Conservation (phyloP, 176 grass and related monocot species). For the Eragrostis nindensis region DNA sequence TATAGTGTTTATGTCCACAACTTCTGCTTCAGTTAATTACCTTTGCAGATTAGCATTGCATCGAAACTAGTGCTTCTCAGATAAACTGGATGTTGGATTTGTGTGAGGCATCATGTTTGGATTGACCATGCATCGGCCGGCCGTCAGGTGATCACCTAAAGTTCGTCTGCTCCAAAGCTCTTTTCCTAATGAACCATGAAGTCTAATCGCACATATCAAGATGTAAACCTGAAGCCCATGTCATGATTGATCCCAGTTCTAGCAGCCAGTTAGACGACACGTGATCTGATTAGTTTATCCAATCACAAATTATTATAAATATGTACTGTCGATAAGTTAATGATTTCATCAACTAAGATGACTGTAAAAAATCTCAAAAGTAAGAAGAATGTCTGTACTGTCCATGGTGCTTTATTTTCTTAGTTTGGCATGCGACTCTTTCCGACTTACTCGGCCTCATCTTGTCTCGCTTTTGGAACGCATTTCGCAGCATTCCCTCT, state of each 20-base stretch:
- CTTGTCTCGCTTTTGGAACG: constrained; percentile 49
- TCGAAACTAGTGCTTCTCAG: background rate
- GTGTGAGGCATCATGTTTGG: background rate
- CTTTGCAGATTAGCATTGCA: background rate
- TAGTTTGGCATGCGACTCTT: constrained; percentile 11
- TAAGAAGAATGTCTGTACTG: background rate
- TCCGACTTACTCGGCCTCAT: constrained; percentile 17
- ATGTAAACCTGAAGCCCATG: constrained; percentile 26
- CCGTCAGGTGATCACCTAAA: background rate
- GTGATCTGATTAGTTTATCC: background rate
- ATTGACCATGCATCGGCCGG: background rate
- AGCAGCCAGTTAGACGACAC: background rate
- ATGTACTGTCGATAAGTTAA: background rate
- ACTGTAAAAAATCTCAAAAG: background rate
- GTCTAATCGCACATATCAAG: constrained; percentile 31
- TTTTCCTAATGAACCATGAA: background rate
- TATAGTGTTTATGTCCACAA: background rate
- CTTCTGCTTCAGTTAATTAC: background rate
- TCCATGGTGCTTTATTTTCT: background rate
- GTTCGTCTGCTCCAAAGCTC: constrained; percentile 18
- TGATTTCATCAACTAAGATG: background rate
- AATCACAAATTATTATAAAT: background rate
- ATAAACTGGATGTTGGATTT: background rate
- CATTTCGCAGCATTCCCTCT: constrained; percentile 50
- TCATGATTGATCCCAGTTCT: constrained; percentile 28